Percentiles rank a stretch among this genome's conserved stretches.
These are phyloP conservation scores for Aspergillus terreus DNA, from an alignment of 2,329 filamentous ascomycete species.

Conservation along the genomic window DNA sequence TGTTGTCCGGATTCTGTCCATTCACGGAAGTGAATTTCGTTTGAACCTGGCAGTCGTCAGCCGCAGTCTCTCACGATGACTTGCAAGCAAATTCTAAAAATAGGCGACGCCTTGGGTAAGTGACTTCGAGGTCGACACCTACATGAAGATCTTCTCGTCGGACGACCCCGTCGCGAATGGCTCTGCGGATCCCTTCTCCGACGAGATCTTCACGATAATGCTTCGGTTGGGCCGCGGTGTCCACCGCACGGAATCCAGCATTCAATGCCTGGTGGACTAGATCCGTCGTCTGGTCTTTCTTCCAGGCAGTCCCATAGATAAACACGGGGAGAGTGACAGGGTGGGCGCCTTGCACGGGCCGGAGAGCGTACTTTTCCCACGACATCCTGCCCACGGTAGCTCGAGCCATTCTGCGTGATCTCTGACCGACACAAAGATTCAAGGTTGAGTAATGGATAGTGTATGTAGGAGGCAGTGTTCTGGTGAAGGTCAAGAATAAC, in stretches of 20 bases:
- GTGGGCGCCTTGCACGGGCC: slow-evolving; percentile 19
- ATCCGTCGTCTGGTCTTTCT: slow-evolving; percentile 63
- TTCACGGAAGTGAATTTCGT: slow-evolving; percentile 72
- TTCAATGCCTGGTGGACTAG: slow-evolving; percentile 67
- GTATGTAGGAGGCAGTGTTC: background rate
- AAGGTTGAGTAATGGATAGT: background rate
- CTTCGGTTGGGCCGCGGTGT: slow-evolving; percentile 74
- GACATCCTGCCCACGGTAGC: slow-evolving; percentile 22
- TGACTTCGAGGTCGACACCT: slow-evolving; percentile 19
- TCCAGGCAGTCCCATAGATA: slow-evolving; percentile 85
- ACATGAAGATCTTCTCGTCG: slow-evolving; percentile 62
- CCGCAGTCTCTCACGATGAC: background rate
- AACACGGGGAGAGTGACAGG: slow-evolving; percentile 41
- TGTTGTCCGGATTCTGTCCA: slow-evolving; percentile 58
- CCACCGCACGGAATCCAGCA: slow-evolving; percentile 67
- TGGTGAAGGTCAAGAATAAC: background rate
- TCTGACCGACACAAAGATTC: background rate
- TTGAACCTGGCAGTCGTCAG: slow-evolving; percentile 55
- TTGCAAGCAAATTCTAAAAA: background rate
- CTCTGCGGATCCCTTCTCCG: slow-evolving; percentile 61
- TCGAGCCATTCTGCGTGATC: slow-evolving; percentile 17
- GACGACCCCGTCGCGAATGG: slow-evolving; percentile 58
- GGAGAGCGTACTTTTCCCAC: slow-evolving; percentile 30
- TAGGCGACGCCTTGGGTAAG: background rate
- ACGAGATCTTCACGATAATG: slow-evolving; percentile 74